Conservation (phyloP, 73 alveolate species). For the Stentor coeruleus region DNA sequence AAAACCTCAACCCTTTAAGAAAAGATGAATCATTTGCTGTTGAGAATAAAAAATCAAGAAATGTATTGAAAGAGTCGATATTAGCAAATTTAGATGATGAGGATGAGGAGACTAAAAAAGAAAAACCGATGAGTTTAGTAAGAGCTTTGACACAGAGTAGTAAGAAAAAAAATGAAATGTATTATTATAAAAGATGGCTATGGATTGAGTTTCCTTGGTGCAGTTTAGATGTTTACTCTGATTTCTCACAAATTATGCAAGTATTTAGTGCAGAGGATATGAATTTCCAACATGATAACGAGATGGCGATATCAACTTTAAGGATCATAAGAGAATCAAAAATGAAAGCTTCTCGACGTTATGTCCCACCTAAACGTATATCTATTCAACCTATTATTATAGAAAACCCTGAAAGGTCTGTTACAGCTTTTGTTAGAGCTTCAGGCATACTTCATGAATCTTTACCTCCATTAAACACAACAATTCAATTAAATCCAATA, state of each 20-base stretch:
- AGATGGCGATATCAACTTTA: slow-evolving; percentile 38
- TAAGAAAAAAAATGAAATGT: slow-evolving; percentile 31
- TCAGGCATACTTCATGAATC: slow-evolving; percentile 7
- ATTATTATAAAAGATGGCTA: slow-evolving; percentile 59
- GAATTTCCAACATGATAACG: slow-evolving; percentile 40
- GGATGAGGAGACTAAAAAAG: slow-evolving; percentile 25
- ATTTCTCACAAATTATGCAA: slow-evolving; percentile 47
- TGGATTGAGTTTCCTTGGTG: slow-evolving; percentile 63
- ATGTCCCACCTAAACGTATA: not conserved
- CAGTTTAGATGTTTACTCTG: slow-evolving; percentile 47
- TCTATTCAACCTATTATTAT: not conserved
- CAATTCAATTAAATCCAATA: not conserved
- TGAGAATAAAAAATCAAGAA: slow-evolving; percentile 39
- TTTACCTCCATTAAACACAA: slow-evolving; percentile 2
- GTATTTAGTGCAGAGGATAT: slow-evolving; percentile 39
- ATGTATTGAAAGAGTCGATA: slow-evolving; percentile 29
- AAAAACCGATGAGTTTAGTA: no score
- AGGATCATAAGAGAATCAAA: slow-evolving; percentile 44
- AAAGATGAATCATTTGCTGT: slow-evolving; percentile 43
- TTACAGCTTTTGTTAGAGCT: not conserved
- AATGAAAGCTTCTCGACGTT: slow-evolving; percentile 19
- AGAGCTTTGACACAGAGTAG: not conserved
- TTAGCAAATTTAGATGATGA: slow-evolving; percentile 25
- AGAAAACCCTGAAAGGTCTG: slow-evolving; percentile 6
- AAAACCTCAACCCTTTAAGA: slow-evolving; percentile 19